Evolutionary conservation across 805 yeast genomes (phyloP), one percentile per base, ranked within the genome.

Genomic region (Clavispora carvajalis): DNA sequence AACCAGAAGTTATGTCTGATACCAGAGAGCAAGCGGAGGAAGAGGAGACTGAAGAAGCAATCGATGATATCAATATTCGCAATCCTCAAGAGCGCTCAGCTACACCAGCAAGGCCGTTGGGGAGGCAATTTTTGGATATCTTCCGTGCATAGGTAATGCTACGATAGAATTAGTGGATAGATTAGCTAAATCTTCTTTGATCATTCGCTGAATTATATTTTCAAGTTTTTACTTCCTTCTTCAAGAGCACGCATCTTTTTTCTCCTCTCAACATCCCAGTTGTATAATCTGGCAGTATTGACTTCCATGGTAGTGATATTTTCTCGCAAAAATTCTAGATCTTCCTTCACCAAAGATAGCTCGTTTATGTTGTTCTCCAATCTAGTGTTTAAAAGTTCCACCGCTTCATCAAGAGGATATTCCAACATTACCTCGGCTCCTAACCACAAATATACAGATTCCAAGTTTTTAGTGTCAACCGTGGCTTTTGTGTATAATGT

Each of bases 391-490:
- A 93, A 67, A 51, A 93, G 70, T 25, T 71, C 81, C 36, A 80
- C 74, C 2, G 99, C 99, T 60, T 93, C 99, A 28, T 76, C 85
- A 19, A 88, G 67, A 11, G 96, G 90, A 56, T 91, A 93, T 58
- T 93, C 98, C 56, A 93, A 71, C 98, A 93, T 91, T 7, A 91
- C 90, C 52, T 89, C 95, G 0, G 99, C 99, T 9, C 99, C 99
- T n/a, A 93, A 73, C 99, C 99, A 93, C 36, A 93, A 69, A 48
- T 80, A 80, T 1, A 93, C 98, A 2, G 67, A 60, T 19, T 75
- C 62, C 38, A 74, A 58, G 22, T 74, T 76, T 25, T 80, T 72
- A 5, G 78, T 69, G 29, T 77, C 78, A 23, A 93, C 71, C 26
- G 71, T 72, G 1, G 99, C 99, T 43, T 79, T 79, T 7, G 97